Base-by-base conservation (phyloP, 2,329 filamentous ascomycete genomes). In the Fusarium illudens region DNA sequence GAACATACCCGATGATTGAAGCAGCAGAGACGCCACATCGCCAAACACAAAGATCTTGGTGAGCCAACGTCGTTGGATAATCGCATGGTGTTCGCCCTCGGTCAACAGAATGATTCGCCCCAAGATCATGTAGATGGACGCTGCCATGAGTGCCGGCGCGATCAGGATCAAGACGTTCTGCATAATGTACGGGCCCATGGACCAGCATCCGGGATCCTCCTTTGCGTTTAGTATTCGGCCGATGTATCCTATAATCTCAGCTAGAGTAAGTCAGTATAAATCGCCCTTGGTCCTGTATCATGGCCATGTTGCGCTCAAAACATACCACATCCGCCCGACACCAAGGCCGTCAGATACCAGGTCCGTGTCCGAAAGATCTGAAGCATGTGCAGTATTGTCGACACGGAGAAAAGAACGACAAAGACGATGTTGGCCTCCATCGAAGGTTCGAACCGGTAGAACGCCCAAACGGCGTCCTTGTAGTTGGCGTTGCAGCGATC, bases 41-140 rank as follows among this genome's bases (percentile, higher is more conserved):
- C 83, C 84, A n/a, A 77, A 66, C 4, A 87, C 83, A 60, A 86
- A 87, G 19, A 85, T 74, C 67, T 83, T 84, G 11, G 84, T 86
- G 17, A 86, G 72, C 79, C 80, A 83, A 9, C 56, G 77, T 1
- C 77, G 74, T 3, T 75, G 74, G 32, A 87, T 79, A 30, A 84
- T 60, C 0, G 83, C 80, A 52, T 79, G 74, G 0, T 75, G 55
- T 32, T 81, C 78, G 6, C 79, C 82, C 17, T 82, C 70, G 1
- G 78, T 72, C 27, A 79, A 71, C 1, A 68, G 51, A 17, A 82
- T 80, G 39, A 83, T 74, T 3, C 82, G 75, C 2, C 81, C 81
- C 5, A 84, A 75, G 4, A 78, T 78, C 82, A 84, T 84, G 71
- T 84, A 84, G 53, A 84, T 81, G 5, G 79, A 78, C 2, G 82